Evolutionary conservation across 1,284 basidiomycete genomes (phyloP).

Genomic region (Microbotryum scabiosae): DNA sequence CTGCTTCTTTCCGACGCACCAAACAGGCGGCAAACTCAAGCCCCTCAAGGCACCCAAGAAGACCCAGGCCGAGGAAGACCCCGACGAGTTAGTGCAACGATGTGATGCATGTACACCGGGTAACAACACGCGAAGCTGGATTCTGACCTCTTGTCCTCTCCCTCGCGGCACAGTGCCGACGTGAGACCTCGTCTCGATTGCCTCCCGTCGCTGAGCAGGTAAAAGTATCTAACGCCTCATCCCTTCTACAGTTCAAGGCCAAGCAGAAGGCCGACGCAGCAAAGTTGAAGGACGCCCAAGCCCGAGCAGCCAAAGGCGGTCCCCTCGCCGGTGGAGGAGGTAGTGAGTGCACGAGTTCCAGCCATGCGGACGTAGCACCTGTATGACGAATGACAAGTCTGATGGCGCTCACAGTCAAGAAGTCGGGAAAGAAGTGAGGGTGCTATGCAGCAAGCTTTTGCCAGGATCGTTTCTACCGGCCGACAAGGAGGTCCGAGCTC

Average conservation of each 20-base stretch:
- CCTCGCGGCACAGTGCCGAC: neutral
- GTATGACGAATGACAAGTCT: too few species aligned
- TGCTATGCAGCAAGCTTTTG: too few species aligned
- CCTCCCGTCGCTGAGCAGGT: neutral
- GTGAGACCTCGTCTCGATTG: neutral
- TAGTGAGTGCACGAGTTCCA: conserved; percentile 54
- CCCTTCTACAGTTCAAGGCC: conserved; percentile 45
- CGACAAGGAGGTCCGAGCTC: too few species aligned
- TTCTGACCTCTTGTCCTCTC: neutral
- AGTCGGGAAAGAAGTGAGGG: neutral
- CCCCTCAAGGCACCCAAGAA: conserved; percentile 53
- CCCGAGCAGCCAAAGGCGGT: conserved; percentile 56
- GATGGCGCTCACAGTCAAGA: neutral
- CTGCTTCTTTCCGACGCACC: neutral
- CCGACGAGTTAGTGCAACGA: conserved; percentile 15
- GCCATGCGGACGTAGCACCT: too few species aligned
- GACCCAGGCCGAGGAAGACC: conserved; percentile 20
- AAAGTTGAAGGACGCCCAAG: conserved; percentile 60
- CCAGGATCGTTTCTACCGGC: too few species aligned
- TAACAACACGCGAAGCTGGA: neutral
- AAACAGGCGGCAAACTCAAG: conserved; percentile 63
- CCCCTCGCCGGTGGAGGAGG: conserved; percentile 63
- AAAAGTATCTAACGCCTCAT: neutral
- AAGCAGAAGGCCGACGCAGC: conserved; percentile 61
- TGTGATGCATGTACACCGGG: neutral